phyloP scores from a whole-genome alignment of 75 land plant genomes.

The Sequoiadendron giganteum region DNA sequence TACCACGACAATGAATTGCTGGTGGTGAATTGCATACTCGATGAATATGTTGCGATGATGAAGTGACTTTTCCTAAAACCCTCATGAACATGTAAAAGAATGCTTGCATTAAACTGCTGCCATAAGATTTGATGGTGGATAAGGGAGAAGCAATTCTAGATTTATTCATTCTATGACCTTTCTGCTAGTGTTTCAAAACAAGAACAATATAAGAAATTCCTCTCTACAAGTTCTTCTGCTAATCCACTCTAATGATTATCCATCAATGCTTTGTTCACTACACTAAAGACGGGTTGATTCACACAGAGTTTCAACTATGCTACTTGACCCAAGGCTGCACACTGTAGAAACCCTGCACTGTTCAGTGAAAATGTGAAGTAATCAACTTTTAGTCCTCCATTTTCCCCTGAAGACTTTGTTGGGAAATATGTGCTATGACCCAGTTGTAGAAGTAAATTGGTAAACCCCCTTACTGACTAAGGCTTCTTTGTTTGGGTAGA shows the following conservation, averaged over 20 bases:
- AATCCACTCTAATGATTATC: conserved; percentile 93
- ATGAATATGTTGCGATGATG: too few species aligned
- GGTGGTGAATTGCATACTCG: too few species aligned
- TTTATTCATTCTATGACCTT: conserved; percentile 57
- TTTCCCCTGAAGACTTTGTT: conserved; percentile 49
- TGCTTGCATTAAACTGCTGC: conserved; percentile 38
- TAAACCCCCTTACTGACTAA: conserved; percentile 57
- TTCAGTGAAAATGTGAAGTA: conserved; percentile 80
- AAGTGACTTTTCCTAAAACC: too few species aligned
- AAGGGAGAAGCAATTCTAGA: conserved; percentile 68
- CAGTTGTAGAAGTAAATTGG: conserved; percentile 75
- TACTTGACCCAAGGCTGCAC: conserved; percentile 87
- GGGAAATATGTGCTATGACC: conserved; percentile 82
- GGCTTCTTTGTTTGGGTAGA: conserved; percentile 39
- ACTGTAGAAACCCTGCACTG: conserved; percentile 55
- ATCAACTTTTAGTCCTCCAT: conserved; percentile 59
- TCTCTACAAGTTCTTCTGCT: conserved; percentile 86
- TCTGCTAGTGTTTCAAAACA: conserved; percentile 57
- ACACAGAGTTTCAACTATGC: conserved; percentile 89
- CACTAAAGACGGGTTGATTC: conserved; percentile 78
- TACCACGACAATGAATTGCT: too few species aligned
- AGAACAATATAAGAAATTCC: conserved; percentile 73
- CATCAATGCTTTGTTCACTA: conserved; percentile 92
- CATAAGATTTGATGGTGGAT: conserved; percentile 58
- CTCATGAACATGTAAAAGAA: not conserved